Conservation (phyloP, 129 eudicot genomes). For the Escallonia herrerae region DNA sequence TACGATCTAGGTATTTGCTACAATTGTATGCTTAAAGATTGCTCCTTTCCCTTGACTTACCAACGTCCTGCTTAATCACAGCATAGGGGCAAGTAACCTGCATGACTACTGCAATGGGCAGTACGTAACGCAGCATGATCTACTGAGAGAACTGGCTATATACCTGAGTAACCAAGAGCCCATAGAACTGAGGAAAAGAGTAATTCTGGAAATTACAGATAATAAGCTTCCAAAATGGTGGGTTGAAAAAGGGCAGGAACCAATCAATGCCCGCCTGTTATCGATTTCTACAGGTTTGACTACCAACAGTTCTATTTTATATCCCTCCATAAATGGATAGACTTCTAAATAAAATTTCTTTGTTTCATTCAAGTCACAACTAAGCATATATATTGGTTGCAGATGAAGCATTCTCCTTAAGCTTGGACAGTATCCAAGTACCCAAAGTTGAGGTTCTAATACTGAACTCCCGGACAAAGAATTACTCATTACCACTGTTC, state of each 20-base stretch:
- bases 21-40: background rate
- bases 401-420: slow-evolving; percentile 36
- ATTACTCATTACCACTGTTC: slow-evolving; percentile 30
- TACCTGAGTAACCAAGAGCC: slow-evolving; percentile 23
- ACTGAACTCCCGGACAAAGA: slow-evolving; percentile 26
- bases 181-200: slow-evolving; percentile 25
- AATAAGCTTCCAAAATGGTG: slow-evolving; percentile 27
- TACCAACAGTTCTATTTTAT: background rate
- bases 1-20: background rate
- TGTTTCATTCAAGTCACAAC: background rate
- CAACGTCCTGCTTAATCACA: background rate
- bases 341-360: background rate
- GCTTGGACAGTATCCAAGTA: slow-evolving; percentile 37
- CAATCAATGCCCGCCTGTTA: slow-evolving; percentile 4
- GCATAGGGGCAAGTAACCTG: slow-evolving; percentile 28
- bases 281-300: slow-evolving; percentile 14
- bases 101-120: slow-evolving; percentile 44
- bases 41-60: background rate
- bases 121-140: slow-evolving; percentile 41
- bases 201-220: slow-evolving; percentile 26
- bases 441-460: slow-evolving; percentile 38
- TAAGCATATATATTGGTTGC: slow-evolving; percentile 2
- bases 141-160: slow-evolving; percentile 42
- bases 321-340: background rate
- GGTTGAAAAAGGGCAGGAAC: slow-evolving; percentile 3